These are phyloP conservation scores for Penicillium pulvis DNA, from an alignment of 495 filamentous ascomycete species.

Conservation along the genomic window DNA sequence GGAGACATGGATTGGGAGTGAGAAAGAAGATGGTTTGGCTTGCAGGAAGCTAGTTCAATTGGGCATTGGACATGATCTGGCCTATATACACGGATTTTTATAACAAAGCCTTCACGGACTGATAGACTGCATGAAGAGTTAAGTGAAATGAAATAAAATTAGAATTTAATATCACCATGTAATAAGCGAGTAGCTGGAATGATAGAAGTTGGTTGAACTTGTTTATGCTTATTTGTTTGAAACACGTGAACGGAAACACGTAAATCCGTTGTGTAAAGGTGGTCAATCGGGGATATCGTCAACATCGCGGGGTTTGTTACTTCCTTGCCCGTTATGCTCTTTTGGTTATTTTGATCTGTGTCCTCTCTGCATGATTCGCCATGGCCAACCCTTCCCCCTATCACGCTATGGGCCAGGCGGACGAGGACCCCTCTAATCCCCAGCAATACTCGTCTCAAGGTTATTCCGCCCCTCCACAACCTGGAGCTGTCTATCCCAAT, in stretches of 20 bases:
- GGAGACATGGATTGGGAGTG: conserved; percentile 2
- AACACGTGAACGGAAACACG: conserved; percentile 28
- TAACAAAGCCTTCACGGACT: too few relatives aligned
- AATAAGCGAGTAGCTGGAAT: too few relatives aligned
- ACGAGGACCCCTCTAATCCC: conserved; percentile 67
- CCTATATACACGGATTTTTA: too few relatives aligned
- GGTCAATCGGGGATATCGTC: conserved; percentile 40
- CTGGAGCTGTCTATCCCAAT: conserved; percentile 49
- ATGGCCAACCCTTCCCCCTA: conserved; percentile 83
- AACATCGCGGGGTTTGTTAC: conserved; percentile 24
- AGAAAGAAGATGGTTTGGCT: background rate
- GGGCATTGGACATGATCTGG: too few relatives aligned
- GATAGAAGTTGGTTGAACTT: too few relatives aligned
- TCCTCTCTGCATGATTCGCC: conserved; percentile 29
- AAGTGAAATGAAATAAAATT: too few relatives aligned
- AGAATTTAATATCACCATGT: too few relatives aligned
- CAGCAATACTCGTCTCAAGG: conserved; percentile 44
- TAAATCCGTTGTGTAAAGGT: conserved; percentile 43
- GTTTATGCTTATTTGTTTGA: background rate
- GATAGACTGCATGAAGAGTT: too few relatives aligned
- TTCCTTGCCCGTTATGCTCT: conserved; percentile 18
- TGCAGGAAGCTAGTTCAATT: background rate
- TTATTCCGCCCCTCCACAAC: conserved; percentile 60
- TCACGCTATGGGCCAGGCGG: conserved; percentile 63
- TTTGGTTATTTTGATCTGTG: conserved; percentile 8